Evolutionary conservation across 305 asterid genomes (phyloP).

Genomic region (Monarda citriodora): DNA sequence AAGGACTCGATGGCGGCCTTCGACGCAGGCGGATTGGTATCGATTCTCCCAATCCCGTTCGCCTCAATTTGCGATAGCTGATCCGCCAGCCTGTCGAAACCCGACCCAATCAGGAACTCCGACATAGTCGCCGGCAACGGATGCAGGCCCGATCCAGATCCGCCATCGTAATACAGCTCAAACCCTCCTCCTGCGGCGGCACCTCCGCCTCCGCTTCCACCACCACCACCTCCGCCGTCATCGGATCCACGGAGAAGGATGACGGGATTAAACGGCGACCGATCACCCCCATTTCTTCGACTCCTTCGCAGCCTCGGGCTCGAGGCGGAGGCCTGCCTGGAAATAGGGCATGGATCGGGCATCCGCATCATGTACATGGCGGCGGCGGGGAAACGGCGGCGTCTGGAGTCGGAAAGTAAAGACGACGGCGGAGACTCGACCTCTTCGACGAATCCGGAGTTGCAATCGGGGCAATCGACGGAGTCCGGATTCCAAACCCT

Average conservation of each 20-base stretch:
- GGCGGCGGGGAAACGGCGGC: constrained; percentile 81
- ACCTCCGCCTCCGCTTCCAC: constrained; percentile 18
- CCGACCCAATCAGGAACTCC: constrained; percentile 89
- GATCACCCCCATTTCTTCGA: constrained; percentile 74
- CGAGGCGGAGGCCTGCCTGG: constrained; percentile 43
- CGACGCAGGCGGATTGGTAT: constrained; percentile 81
- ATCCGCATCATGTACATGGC: constrained; percentile 60
- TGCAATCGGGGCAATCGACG: constrained; percentile 80
- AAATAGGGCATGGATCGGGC: constrained; percentile 48
- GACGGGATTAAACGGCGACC: constrained; percentile 96
- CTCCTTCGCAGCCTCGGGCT: constrained; percentile 72
- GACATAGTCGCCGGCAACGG: constrained; percentile 87
- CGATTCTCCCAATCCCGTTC: constrained; percentile 75
- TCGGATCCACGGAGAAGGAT: constrained; percentile 79
- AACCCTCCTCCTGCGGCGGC: constrained; percentile 54
- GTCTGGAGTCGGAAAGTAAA: constrained; percentile 62
- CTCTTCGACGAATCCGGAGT: constrained; percentile 79
- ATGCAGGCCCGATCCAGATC: constrained; percentile 83
- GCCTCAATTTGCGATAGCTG: constrained; percentile 85
- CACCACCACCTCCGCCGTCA: constrained; percentile 25
- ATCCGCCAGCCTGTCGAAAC: constrained; percentile 84
- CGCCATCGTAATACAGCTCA: constrained; percentile 86
- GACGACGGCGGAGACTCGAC: constrained; percentile 57
- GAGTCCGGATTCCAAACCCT: constrained; percentile 62
- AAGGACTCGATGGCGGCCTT: constrained; percentile 83